Evolutionary conservation across 345 rosid genomes (phyloP).

Genomic region (Salix caprea): DNA sequence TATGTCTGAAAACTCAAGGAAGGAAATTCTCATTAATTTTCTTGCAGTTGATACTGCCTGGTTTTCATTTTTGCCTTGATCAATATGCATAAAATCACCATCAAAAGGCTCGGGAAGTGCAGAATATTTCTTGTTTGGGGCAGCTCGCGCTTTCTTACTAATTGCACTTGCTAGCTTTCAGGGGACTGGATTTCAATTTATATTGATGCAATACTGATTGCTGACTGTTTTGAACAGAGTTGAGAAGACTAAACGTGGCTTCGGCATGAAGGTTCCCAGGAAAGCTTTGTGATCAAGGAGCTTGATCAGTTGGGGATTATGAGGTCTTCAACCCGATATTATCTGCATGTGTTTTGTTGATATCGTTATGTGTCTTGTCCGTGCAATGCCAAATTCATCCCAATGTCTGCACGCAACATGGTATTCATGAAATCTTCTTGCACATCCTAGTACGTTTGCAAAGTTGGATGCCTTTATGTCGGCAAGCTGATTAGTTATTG

Average conservation of each 20-base stretch:
- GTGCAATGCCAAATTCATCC: not conserved
- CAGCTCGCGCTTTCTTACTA: not conserved
- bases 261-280: conserved; percentile 27
- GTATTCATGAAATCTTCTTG: not conserved
- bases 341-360: not conserved
- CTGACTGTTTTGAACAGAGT: conserved; percentile 14
- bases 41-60: not conserved
- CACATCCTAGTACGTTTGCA: not conserved
- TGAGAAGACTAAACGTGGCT: conserved; percentile 19
- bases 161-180: not conserved
- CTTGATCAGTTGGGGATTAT: not conserved
- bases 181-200: not conserved
- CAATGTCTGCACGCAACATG: not conserved
- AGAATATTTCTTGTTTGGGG: not conserved
- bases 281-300: not conserved
- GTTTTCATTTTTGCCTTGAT: not conserved
- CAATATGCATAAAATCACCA: not conserved
- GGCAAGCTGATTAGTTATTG: not conserved
- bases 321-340: not conserved
- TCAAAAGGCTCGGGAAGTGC: not conserved
- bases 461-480: not conserved
- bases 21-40: not conserved
- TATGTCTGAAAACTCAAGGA: not conserved
- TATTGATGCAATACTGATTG: not conserved
- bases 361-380: not conserved